A percentile compares a stretch with the other conserved stretches of the same genome.
Conservation (phyloP, 2,329 filamentous ascomycete species). For the Biscogniauxia mediterranea region DNA sequence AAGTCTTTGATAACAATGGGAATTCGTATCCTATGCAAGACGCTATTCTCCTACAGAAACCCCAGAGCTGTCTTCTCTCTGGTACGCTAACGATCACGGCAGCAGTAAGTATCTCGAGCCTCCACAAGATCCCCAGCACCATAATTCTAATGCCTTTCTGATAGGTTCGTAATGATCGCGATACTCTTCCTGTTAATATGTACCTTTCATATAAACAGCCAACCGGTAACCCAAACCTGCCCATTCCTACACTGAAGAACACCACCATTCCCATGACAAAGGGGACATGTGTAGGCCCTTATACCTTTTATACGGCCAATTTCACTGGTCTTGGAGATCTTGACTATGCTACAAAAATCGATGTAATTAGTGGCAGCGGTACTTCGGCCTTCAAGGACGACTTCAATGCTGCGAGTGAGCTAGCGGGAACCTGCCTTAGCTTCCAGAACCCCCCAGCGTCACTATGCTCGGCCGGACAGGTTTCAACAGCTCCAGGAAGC, state of each 20-base stretch:
- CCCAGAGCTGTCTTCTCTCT: constrained; percentile 55
- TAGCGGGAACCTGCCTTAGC: constrained; percentile 43
- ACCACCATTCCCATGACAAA: constrained; percentile 40
- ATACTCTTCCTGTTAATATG: constrained; percentile 40
- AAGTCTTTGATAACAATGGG: constrained; percentile 56
- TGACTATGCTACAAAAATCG: constrained; percentile 45
- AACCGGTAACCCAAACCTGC: constrained; percentile 36
- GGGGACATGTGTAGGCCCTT: constrained; percentile 45
- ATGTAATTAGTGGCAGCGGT: constrained; percentile 41
- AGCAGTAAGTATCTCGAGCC: constrained; percentile 30
- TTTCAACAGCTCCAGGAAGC: constrained; percentile 16
- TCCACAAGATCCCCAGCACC: too few relatives aligned
- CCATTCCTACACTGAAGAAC: constrained; percentile 41
- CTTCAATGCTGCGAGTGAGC: constrained; percentile 47
- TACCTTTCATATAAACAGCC: constrained; percentile 44
- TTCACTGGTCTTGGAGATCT: constrained; percentile 44
- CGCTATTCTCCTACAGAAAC: constrained; percentile 51
- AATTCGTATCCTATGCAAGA: constrained; percentile 54
- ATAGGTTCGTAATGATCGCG: constrained; percentile 47
- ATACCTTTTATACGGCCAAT: constrained; percentile 47
- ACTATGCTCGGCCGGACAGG: constrained; percentile 21
- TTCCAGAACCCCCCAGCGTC: constrained; percentile 38
- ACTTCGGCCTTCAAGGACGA: constrained; percentile 39
- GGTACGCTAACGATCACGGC: constrained; percentile 46
- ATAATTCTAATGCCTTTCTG: not conserved